A percentile compares a stretch with the other conserved stretches of the same genome.
Conservation (phyloP, 805 yeast species). For the Kluyveromyces aestuarii region DNA sequence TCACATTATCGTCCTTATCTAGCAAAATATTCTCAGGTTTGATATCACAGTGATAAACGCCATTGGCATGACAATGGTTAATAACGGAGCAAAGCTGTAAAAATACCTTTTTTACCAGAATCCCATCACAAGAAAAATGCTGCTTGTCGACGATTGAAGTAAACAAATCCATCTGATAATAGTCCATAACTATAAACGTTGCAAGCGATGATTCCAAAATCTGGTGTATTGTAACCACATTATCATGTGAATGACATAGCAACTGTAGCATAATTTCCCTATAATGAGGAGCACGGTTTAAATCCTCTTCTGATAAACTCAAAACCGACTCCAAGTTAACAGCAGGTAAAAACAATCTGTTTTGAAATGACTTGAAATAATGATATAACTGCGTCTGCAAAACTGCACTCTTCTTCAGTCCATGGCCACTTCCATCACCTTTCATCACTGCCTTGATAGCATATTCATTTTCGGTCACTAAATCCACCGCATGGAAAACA, state of each 20-base stretch:
- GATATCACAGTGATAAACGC: constrained; percentile 88
- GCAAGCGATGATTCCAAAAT: constrained; percentile 55
- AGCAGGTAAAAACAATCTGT: constrained; percentile 17
- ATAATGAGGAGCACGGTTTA: constrained; percentile 29
- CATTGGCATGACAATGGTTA: constrained; percentile 69
- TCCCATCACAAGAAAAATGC: constrained; percentile 46
- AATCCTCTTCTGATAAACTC: constrained; percentile 29
- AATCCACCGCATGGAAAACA: constrained; percentile 60
- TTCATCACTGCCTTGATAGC: constrained; percentile 70
- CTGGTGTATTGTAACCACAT: constrained; percentile 66
- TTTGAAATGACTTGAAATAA: constrained; percentile 16
- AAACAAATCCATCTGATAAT: constrained; percentile 79
- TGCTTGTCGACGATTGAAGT: constrained; percentile 71
- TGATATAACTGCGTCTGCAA: constrained; percentile 21
- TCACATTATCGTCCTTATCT: constrained; percentile 45
- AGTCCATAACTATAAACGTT: constrained; percentile 73
- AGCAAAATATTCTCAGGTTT: constrained; percentile 92
- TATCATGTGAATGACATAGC: constrained; percentile 68
- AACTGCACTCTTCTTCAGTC: constrained; percentile 17
- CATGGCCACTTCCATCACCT: constrained; percentile 15
- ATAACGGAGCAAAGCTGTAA: constrained; percentile 77
- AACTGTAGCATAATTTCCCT: constrained; percentile 69
- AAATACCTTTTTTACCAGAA: constrained; percentile 47
- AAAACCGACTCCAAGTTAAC: constrained; percentile 20
- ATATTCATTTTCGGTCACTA: constrained; percentile 37